Conservation (phyloP, 2,329 filamentous ascomycete genomes). For the Fusarium pininemorale region DNA sequence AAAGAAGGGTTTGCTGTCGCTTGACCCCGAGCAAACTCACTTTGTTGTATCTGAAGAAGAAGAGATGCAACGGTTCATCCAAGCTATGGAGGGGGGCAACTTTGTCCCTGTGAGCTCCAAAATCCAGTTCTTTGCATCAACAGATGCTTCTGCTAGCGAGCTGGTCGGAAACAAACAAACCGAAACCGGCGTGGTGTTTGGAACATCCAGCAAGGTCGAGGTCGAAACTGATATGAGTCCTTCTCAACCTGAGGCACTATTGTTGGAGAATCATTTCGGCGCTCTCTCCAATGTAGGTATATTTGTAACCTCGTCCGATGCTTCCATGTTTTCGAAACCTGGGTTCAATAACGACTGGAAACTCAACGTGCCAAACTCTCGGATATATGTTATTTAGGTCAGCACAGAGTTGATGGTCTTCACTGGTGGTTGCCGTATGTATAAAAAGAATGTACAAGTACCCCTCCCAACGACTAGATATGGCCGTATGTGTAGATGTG, state of each 20-base stretch:
- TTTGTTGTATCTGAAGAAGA: slow-evolving; percentile 57
- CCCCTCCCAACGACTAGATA: slow-evolving; percentile 2
- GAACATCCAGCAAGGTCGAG: slow-evolving; percentile 42
- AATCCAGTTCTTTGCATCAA: slow-evolving; percentile 71
- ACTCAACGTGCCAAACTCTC: slow-evolving; percentile 49
- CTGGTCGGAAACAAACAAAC: slow-evolving; percentile 9
- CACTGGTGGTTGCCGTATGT: not conserved
- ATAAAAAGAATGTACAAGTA: slow-evolving; percentile 13
- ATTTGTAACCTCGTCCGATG: slow-evolving; percentile 53
- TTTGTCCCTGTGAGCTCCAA: slow-evolving; percentile 70
- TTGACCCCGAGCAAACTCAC: slow-evolving; percentile 74
- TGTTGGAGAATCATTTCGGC: slow-evolving; percentile 64
- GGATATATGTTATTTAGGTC: slow-evolving; percentile 38
- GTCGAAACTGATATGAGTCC: slow-evolving; percentile 1
- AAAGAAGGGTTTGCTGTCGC: slow-evolving; percentile 80
- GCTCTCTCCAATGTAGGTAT: slow-evolving; percentile 69
- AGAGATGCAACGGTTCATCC: slow-evolving; percentile 63
- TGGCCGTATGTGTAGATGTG: not conserved
- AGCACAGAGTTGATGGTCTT: not conserved
- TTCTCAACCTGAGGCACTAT: not conserved
- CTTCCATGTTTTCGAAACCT: slow-evolving; percentile 37
- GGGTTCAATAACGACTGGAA: slow-evolving; percentile 46
- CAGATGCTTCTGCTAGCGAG: slow-evolving; percentile 41
- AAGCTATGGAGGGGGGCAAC: slow-evolving; percentile 57
- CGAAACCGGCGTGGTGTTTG: slow-evolving; percentile 45